phyloP scores from a whole-genome alignment of 306 rosid species.

The Sechiopsis laciniata region DNA sequence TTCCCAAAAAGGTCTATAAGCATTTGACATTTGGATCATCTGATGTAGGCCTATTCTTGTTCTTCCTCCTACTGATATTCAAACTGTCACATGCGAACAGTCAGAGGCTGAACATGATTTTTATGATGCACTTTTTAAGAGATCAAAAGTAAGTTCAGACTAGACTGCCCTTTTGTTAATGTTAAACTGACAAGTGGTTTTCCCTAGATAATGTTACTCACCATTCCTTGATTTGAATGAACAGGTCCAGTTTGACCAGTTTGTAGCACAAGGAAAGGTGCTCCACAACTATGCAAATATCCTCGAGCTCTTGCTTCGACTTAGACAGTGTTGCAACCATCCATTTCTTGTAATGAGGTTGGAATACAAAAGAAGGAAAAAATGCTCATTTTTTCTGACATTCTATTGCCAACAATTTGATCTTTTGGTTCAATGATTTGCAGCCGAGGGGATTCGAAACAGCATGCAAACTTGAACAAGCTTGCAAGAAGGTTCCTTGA shows the following conservation, averaged over 20 bases:
- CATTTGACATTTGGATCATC: conserved; percentile 19
- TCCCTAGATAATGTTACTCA: not conserved
- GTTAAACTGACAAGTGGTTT: not conserved
- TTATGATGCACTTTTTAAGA: conserved; percentile 61
- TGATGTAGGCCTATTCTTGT: conserved; percentile 66
- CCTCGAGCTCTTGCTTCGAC: conserved; percentile 74
- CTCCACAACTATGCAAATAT: conserved; percentile 52
- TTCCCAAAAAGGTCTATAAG: conserved; percentile 5
- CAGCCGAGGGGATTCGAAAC: conserved; percentile 43
- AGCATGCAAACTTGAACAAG: conserved; percentile 45
- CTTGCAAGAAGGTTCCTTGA: conserved; percentile 53
- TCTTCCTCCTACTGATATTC: conserved; percentile 67
- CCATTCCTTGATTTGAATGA: conserved; percentile 21
- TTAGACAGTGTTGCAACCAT: conserved; percentile 89
- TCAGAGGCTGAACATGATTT: conserved; percentile 74
- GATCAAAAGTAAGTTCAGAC: conserved; percentile 55
- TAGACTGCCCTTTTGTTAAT: not conserved
- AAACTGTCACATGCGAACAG: conserved; percentile 61
- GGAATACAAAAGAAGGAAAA: not conserved
- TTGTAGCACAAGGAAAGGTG: conserved; percentile 75
- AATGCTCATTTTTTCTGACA: not conserved
- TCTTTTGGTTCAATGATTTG: conserved; percentile 24
- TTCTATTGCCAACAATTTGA: conserved; percentile 23
- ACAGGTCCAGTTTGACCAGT: conserved; percentile 80
- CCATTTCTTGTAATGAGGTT: conserved; percentile 78